Base-by-base conservation (phyloP, 768 basidiomycete genomes). In the Lactarius hengduanensis region DNA sequence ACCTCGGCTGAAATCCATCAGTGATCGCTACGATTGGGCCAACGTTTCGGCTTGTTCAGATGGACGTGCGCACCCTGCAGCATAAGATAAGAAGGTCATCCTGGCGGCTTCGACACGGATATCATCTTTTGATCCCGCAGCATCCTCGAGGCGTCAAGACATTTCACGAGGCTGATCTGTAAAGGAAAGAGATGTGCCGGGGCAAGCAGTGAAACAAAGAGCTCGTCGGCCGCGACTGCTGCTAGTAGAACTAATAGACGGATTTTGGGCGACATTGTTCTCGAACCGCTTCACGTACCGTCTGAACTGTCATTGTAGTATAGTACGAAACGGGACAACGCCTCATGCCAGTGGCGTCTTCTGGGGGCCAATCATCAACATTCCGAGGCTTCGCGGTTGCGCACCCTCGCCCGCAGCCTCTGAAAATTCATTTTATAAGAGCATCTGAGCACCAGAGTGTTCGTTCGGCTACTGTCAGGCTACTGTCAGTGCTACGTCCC, bases 41-140 rank as follows among this genome's bases (percentile, higher is more conserved):
- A 38, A 11, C 3, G 11, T 38, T 38, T 38, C 10, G 36, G 36
- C 7, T 38, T 38, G 34, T 38, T 38, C 36, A 38, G 36, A 38
- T 13, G 34, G 10, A 53, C 57, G 57, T 6, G 30, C 54, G 47
- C 55, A 43, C 20, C 36, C 18, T 70, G 57, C 57, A 86, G 89
- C 89, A 67, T 89, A 88, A 0, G 89, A 82, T 15, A 92, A 78
- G 0, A 91, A 92, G 0, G 89, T 83, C 18, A 92, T 79, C 81
- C 69, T 91, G 0, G 90, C 88, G 0, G 91, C 88, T 72, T 92
- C 90, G 57, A 86, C 81, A 13, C 88, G 82, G 38, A 89, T 76
- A 10, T 85, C 83, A 15, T 84, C 82, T 43, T 78, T 76, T 0
- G 78, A 79, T 40, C 45, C 74, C 74, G 71, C 79, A 72, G 2